Conservation (phyloP, 169 alveolate genomes). For the Babesia divergens region DNA sequence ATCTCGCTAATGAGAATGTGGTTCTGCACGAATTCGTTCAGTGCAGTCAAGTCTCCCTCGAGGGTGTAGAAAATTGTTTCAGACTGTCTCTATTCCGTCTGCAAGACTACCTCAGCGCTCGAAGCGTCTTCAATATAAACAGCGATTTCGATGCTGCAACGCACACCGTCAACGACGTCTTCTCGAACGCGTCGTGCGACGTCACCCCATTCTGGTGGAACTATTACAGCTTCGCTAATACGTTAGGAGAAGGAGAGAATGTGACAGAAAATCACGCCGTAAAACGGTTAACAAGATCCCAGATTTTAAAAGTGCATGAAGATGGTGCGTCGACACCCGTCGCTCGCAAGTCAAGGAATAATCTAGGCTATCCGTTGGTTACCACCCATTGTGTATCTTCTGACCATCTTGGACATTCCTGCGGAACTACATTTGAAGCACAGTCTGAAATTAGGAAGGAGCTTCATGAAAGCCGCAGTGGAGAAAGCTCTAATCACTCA, state of each 20-base stretch:
- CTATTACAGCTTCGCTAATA: constrained; percentile 42
- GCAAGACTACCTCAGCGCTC: neutral
- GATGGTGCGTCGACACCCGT: constrained; percentile 64
- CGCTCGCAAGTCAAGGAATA: constrained; percentile 22
- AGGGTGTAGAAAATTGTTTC: constrained; percentile 27
- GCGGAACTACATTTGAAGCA: constrained; percentile 17
- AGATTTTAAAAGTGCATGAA: constrained; percentile 12
- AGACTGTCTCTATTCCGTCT: constrained; percentile 25
- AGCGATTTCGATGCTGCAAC: neutral
- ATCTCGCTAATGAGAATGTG: constrained; percentile 26
- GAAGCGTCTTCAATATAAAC: neutral
- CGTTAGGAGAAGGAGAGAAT: constrained; percentile 58
- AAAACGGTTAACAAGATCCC: constrained; percentile 54
- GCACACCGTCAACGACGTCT: neutral
- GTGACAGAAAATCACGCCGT: constrained; percentile 7
- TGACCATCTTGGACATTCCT: constrained; percentile 12
- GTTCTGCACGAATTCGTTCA: constrained; percentile 61
- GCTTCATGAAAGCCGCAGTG: neutral
- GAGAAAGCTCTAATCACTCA: constrained; percentile 2
- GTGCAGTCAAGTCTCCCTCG: constrained; percentile 31
- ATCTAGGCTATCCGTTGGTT: constrained; percentile 15
- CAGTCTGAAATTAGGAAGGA: constrained; percentile 7
- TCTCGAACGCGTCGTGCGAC: constrained; percentile 5
- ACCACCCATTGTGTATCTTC: constrained; percentile 36
- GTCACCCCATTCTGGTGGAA: constrained; percentile 67